Evolutionary conservation across 2,329 filamentous ascomycete genomes (phyloP), one percentile per base, ranked within the genome.

Genomic region (Coleophoma eucalyptorum): DNA sequence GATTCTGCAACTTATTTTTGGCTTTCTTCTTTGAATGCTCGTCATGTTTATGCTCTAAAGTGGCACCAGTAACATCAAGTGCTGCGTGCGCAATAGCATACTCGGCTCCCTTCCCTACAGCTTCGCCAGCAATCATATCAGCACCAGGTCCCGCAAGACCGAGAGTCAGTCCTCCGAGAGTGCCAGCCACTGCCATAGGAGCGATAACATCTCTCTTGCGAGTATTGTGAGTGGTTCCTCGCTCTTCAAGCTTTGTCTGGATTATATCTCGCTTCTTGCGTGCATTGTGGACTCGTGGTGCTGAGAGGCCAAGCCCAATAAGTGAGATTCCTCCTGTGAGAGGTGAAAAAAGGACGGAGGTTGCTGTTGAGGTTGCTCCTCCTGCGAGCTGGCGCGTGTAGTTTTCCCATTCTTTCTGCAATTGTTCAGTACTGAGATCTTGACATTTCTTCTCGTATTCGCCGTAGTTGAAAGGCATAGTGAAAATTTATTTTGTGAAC

Each of bases 221-320:
- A 0, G 69, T 70, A 21, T 67, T 62, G 41, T 73, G 69, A 0
- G 63, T 67, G 3, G 61, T 55, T 4, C 67, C 63, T 8, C 66
- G 61, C 3, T 56, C 55, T 33, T 69, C 62, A 1, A 73, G 63
- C 19, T 71, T 68, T 5, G 56, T 60, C 49, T 72, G 69, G 47
- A 73, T 71, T 0, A 73, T 72, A 18, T 68, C 67, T 5, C 70
- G 62, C 50, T 74, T 72, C 53, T 69, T 72, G 1, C 70, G 62
- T 1, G 71, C 71, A 55, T 73, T 73, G 48, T 71, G 69, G 4
- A 73, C 67, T 0, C 67, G 63, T 1, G 70, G 70, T 3, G 68
- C 69, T 3, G 69, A 65, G 43, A 72, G 56, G 1, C 64, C 69
- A 2, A 72, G 62, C 1, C 70, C 71, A 6, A 72, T 65, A 1